A percentile compares a stretch with the other conserved stretches of the same genome.
Conservation (phyloP, 768 basidiomycete species). For the Coprinopsis strossmayeri region DNA sequence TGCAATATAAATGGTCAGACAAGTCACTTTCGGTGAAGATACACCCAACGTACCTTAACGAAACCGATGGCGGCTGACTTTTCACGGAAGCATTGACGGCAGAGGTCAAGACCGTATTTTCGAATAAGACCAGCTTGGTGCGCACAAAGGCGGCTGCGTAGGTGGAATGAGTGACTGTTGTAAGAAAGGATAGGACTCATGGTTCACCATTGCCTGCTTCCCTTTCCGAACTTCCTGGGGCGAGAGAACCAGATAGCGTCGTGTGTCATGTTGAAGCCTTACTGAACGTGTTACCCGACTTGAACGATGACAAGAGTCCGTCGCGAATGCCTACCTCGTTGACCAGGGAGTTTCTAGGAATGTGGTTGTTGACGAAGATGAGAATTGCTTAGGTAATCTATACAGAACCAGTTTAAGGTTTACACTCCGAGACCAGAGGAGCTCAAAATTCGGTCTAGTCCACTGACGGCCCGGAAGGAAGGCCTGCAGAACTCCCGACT, state of each 20-base stretch:
- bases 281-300: not conserved
- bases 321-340: conserved; percentile 4
- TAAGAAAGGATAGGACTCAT: not conserved
- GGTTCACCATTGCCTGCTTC: conserved; percentile 87
- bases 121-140: conserved; percentile 98
- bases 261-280: conserved; percentile 77
- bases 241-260: conserved; percentile 98
- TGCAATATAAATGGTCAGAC: conserved; percentile 8
- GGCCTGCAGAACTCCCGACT: not conserved
- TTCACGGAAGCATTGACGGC: conserved; percentile 98
- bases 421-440: conserved; percentile 17
- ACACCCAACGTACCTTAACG: conserved; percentile 75
- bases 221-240: conserved; percentile 93
- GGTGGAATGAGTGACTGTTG: conserved; percentile 4
- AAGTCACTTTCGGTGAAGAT: too few relatives aligned
- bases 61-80: conserved; percentile 92
- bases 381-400: conserved; percentile 29
- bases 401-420: conserved; percentile 33
- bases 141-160: conserved; percentile 81
- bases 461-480: not conserved
- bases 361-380: conserved; percentile 13
- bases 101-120: conserved; percentile 95
- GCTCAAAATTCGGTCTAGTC: conserved; percentile 5
- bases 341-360: conserved; percentile 15
- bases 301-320: not conserved